A percentile compares a stretch with the other conserved stretches of the same genome.
Conservation (phyloP, 208 protist genomes). For the Trypanosoma mega region DNA sequence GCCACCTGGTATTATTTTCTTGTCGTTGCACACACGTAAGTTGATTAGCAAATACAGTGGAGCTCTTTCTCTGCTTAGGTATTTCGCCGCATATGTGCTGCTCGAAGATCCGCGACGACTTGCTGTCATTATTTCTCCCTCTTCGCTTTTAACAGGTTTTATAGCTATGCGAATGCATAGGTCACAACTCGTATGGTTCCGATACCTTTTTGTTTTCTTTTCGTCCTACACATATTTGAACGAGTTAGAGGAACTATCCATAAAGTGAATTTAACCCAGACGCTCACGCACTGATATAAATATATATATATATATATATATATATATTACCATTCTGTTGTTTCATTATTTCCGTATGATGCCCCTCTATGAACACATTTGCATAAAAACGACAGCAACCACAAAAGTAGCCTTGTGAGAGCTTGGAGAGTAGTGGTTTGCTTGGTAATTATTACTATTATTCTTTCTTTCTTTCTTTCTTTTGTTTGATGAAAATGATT, state of each 20-base stretch:
- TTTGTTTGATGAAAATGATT: not conserved
- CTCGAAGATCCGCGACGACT: slow-evolving; percentile 17
- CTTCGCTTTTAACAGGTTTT: slow-evolving; percentile 46
- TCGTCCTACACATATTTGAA: slow-evolving; percentile 96
- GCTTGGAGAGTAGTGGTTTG: no score
- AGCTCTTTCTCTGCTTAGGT: slow-evolving; percentile 9
- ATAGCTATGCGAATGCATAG: slow-evolving; percentile 88
- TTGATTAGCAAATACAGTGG: slow-evolving; percentile 74
- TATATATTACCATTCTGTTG: not conserved
- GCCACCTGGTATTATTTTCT: slow-evolving; percentile 72
- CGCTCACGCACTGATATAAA: no score
- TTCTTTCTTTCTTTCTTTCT: slow-evolving; percentile 5
- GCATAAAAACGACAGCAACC: no score
- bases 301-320: slow-evolving; percentile 5
- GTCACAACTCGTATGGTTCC: slow-evolving; percentile 96
- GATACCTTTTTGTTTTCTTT: slow-evolving; percentile 95
- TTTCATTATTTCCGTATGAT: not conserved
- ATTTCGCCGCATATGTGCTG: not conserved
- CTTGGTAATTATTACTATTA: not conserved
- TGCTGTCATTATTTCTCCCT: slow-evolving; percentile 53
- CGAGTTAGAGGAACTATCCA: slow-evolving; percentile 48
- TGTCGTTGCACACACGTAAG: slow-evolving; percentile 56
- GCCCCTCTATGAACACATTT: not conserved
- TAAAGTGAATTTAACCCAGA: no score
- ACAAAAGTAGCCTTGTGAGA: no score